Evolutionary conservation across 2,329 filamentous ascomycete species (phyloP).

Genomic region (Blastomyces percursus): DNA sequence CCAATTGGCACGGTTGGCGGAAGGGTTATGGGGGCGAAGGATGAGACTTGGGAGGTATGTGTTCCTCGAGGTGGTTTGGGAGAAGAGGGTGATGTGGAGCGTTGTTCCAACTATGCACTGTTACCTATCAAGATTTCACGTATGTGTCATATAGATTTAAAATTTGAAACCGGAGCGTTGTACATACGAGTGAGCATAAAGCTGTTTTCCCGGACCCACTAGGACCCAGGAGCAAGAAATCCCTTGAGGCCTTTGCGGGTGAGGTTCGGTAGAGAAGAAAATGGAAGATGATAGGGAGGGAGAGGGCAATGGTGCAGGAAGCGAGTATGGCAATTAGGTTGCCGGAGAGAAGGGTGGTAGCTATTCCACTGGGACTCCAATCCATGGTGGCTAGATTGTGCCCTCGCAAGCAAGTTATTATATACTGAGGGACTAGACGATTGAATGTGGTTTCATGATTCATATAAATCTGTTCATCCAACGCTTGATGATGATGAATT

Average conservation of each 20-base stretch:
- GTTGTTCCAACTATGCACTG: constrained; percentile 30
- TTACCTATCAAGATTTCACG: neutral
- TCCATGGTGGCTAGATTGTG: constrained; percentile 14
- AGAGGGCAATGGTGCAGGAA: constrained; percentile 58
- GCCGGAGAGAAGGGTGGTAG: constrained; percentile 35
- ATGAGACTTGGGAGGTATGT: constrained; percentile 53
- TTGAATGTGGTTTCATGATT: too few relatives aligned
- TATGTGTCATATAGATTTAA: neutral
- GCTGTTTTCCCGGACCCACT: constrained; percentile 79
- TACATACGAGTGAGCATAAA: constrained; percentile 61
- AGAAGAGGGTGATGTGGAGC: constrained; percentile 28
- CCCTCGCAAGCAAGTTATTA: too few relatives aligned
- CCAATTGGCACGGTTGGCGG: constrained; percentile 42
- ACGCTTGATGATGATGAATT: too few relatives aligned
- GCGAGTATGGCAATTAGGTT: constrained; percentile 45
- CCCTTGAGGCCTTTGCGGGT: constrained; percentile 53
- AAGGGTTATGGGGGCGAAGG: constrained; percentile 46
- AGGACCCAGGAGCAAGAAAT: constrained; percentile 71
- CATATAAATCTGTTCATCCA: too few relatives aligned
- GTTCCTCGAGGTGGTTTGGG: constrained; percentile 32
- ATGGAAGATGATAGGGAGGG: constrained; percentile 68
- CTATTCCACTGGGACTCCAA: constrained; percentile 30
- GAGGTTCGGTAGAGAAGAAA: constrained; percentile 57
- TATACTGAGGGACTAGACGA: too few relatives aligned
- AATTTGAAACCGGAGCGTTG: neutral